Evolutionary conservation across 208 protist species (phyloP), one percentile per base, ranked within the genome.

Genomic region (Acanthamoeba castellanii): DNA sequence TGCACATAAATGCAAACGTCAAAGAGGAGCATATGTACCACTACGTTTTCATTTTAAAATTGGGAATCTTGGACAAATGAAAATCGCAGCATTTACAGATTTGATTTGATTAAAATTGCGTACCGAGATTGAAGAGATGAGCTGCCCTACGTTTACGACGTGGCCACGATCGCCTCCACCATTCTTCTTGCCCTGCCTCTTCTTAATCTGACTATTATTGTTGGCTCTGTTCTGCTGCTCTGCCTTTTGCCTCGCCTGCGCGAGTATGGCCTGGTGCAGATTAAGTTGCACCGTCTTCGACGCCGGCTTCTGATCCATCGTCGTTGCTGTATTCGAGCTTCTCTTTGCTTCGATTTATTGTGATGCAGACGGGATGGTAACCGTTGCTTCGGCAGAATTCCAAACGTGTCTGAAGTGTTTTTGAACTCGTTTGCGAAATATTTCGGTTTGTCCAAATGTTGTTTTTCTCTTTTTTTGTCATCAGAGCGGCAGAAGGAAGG

Each of bases 231-330:
- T 14, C n/a, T 85, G 45, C 6, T 50, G 74, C 30, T 82, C 22
- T 37, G 66, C 66, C 78, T 85, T 50, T 16, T 37, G 37, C 47
- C 45, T 85, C 13, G 78, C 78, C 45, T 59, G 78, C 30, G 22
- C 47, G 13, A 85, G 32, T 32, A 78, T 85, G 34, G 78, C 78
- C 78, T 85, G 78, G 16, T 59, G 45, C 78, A 85, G 47, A 34
- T 85, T 85, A 20, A 85, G 78, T 22, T 85, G 78, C 78, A 85
- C 78, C 34, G 78, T 52, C 78, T 85, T 85, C 13, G 78, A 18
- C 20, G 78, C 78, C 25, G 78, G 34, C 78, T 85, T 85, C 25
- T 59, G 20, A 25, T 85, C 78, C 78, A 85, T 74, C 66, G 1
- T 74, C 25, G 32, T 74, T 85, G 32, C n/a, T 22, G 0, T 3